phyloP scores from a whole-genome alignment of 768 basidiomycete species.

The Xerocomellus chrysenteron region DNA sequence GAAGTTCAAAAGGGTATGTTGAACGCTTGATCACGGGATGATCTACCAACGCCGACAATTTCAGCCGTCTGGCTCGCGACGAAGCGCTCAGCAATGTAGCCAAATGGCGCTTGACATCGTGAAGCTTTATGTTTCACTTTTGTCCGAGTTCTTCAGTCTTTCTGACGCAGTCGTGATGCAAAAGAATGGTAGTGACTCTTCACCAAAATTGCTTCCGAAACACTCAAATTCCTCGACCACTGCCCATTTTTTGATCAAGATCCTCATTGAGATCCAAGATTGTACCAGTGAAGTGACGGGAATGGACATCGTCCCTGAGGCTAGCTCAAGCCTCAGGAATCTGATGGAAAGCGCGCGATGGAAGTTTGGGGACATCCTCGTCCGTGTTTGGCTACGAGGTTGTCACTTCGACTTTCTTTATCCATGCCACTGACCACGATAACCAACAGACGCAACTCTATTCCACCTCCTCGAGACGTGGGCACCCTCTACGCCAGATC shows the following conservation, averaged over 20 bases:
- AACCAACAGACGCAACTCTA: conserved; percentile 66
- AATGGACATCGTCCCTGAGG: conserved; percentile 82
- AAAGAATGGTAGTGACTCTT: conserved; percentile 36
- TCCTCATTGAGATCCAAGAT: conserved; percentile 84
- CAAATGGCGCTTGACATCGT: conserved; percentile 88
- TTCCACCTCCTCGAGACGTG: conserved; percentile 90
- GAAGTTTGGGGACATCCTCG: conserved; percentile 83
- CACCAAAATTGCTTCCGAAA: conserved; percentile 60
- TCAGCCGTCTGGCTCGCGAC: conserved; percentile 51
- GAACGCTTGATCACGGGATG: background rate
- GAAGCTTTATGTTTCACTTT: conserved; percentile 77
- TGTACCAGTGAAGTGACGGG: conserved; percentile 75
- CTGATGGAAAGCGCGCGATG: conserved; percentile 82
- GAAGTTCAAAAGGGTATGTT: conserved; percentile 79
- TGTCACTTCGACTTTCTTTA: conserved; percentile 14
- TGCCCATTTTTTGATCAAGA: conserved; percentile 73
- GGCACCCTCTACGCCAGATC: conserved; percentile 59
- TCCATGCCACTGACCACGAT: conserved; percentile 3
- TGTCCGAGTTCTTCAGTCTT: conserved; percentile 84
- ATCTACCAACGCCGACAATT: conserved; percentile 3
- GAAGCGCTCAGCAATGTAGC: conserved; percentile 79
- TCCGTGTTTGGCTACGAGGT: conserved; percentile 84
- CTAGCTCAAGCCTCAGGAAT: conserved; percentile 60
- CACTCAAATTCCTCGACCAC: conserved; percentile 83
- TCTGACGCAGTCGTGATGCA: conserved; percentile 76